Base-by-base conservation (phyloP, 1,139 yeast genomes). In the Pneumocystis oryctolagi region DNA sequence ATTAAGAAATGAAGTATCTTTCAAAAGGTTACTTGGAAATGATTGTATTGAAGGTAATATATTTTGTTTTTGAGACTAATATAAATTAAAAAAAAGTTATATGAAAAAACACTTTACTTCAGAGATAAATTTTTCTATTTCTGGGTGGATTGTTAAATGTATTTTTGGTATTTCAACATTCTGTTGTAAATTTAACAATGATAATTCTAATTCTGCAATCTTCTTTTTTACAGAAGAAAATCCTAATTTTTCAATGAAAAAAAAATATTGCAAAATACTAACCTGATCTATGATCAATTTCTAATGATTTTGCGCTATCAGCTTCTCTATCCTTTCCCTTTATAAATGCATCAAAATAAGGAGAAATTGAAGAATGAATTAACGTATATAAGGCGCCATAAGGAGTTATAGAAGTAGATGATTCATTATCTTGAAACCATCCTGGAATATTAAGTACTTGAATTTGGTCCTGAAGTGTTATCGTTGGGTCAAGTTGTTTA, bases 141-240 rank as follows among this genome's bases (percentile, higher is more conserved):
- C 71, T 0, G 84, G 83, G 69, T 87, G 92, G 1, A 82, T 74
- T 0, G 80, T 71, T 2, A 79, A 70, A 2, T 77, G 69, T 34
- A 89, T 73, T 67, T 86, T 83, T 0, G 96, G 96, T 1, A 83
- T 79, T 63, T 83, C 86, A 34, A 85, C 80, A 59, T 82, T 78
- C 66, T 84, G 87, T 67, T 85, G 86, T 35, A 88, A 74, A 70
- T 85, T 85, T 66, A 84, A 83, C 42, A 89, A 76, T 0, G 94
- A 83, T 18, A 82, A 71, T 0, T 87, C 82, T 37, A 89, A 75
- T 66, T 88, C 96, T 42, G 81, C 80, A 64, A 89, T 79, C 70
- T 84, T 87, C 71, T 82, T 84, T 65, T 81, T 80, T 0, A 89
- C 79, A 8, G 73, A 67, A 3, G 74, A 71, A 5, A 82, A 72